Evolutionary conservation across 148 eudicot genomes (phyloP), one percentile per base, ranked within the genome.

Genomic region (Fagopyrum tataricum): DNA sequence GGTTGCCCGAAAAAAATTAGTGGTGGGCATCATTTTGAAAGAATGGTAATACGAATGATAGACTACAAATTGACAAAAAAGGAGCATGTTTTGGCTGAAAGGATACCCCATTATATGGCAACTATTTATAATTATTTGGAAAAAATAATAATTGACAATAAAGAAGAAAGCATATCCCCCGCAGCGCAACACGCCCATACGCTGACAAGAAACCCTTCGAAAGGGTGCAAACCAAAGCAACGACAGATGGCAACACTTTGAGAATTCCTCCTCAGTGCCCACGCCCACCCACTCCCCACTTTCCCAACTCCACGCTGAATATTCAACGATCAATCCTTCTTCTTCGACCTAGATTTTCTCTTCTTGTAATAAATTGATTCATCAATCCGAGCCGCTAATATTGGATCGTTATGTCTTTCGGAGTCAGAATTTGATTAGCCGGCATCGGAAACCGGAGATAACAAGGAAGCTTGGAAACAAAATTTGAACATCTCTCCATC

Each of bases 221-320:
- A 18, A 56, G 66, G 66, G 66, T 58, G 39, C 66, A 58, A 58
- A 58, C 37, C 39, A 58, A 4, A 58, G 66, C 66, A 23, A 24
- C 37, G 66, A 55, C 61, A 20, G 61, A 55, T 20, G 26, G 61
- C 61, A 55, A 3, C 26, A 20, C 59, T 13, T n/a, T 13, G 2
- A 53, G 24, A 53, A 53, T 53, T 18, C 23, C 23, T 18, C 23
- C n/a, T n/a, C n/a, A n/a, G n/a, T n/a, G n/a, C n/a, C n/a, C n/a
- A n/a, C n/a, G n/a, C n/a, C n/a, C 59, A 53, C 24, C 61, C 59
- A 53, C 59, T 58, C 66, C 66, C 66, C 31, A 21, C 66, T 23
- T 23, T 24, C 5, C 39, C 13, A 9, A 58, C 39, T 58, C 6
- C 9, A 3, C 31, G 62, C 62, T 56, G 26, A 2, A 18, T 21